Base-by-base conservation (phyloP, 2,329 filamentous ascomycete species). In the Colletotrichum sp. region DNA sequence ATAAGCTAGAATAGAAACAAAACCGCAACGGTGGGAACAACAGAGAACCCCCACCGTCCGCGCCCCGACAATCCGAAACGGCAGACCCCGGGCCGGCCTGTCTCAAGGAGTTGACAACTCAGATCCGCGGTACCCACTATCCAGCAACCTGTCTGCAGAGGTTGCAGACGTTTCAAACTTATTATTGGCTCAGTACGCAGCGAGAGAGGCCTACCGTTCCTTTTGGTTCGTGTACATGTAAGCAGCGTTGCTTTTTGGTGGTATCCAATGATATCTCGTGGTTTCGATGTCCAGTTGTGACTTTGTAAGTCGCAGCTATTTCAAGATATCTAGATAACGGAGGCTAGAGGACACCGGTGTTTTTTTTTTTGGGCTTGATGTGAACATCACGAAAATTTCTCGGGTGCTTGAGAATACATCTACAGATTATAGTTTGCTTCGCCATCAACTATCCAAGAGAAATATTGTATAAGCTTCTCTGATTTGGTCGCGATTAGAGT, bases 41-140 rank as follows among this genome's bases (percentile, higher is more conserved):
- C 2, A 44, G 30, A 8, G 57, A 24, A 48, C n/a, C 52, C 52
- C 22, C 22, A 28, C 5, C 22, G 24, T 32, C 59, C 24, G 13
- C 48, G 48, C 67, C 72, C 69, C 72, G 60, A 59, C 60, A 75
- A 52, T 67, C 68, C 72, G 68, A 75, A 71, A 75, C 72, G 24
- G 52, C 32, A n/a, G 10, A 66, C 72, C 67, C 67, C 60, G 48
- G 66, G 26, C 60, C n/a, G 62, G 13, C 34, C 44, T 67, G 72
- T 75, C 72, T 75, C 72, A 75, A 67, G 72, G 72, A 71, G 70
- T 64, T 68, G 65, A 68, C 44, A 68, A 18, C 64, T 67, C 65
- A 34, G 44, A 36, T 57, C 44, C 65, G 28, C 48, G 18, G 59
- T 62, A 2, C 30, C 30, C 28, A 30, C 59, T 68, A 36, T 28